Evolutionary conservation across 2,329 filamentous ascomycete species (phyloP).

Genomic region (Botryosphaeria dothidea): DNA sequence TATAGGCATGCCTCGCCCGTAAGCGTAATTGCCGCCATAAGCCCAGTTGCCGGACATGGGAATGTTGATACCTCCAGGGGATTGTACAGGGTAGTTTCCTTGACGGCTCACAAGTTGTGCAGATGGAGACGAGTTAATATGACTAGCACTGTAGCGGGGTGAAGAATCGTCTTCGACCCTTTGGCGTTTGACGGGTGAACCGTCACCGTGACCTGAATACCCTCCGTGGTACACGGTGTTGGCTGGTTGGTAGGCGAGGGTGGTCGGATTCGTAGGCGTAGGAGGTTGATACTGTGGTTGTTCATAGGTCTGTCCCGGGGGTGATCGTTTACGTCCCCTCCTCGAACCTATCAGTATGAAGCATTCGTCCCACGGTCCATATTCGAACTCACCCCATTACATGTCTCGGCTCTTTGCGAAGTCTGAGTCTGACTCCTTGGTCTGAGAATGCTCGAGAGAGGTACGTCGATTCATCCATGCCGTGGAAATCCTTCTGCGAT

Average conservation of each 20-base stretch:
- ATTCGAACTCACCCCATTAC: conserved; percentile 24
- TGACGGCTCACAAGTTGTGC: not conserved
- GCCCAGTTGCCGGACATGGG: not conserved
- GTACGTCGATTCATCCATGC: conserved; percentile 78
- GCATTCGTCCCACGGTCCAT: not conserved
- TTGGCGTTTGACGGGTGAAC: not conserved
- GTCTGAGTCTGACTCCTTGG: conserved; percentile 78
- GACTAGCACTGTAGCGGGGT: not conserved
- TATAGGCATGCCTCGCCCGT: not conserved
- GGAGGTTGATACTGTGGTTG: not conserved
- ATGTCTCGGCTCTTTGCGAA: conserved; percentile 76
- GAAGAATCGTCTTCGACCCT: not conserved
- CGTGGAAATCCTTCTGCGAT: conserved; percentile 70
- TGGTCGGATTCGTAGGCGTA: not conserved
- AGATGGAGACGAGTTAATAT: not conserved
- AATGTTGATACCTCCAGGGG: not conserved
- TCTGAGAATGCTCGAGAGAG: conserved; percentile 82
- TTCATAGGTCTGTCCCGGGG: not conserved
- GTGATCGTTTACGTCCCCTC: conserved; percentile 13
- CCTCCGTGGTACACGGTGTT: not conserved
- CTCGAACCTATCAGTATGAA: not conserved
- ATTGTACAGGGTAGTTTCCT: not conserved
- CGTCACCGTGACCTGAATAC: not conserved
- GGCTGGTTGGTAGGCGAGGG: not conserved
- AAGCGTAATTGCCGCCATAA: not conserved